phyloP scores from a whole-genome alignment of 176 grass and related monocot species.

The Tuctoria greenei region DNA sequence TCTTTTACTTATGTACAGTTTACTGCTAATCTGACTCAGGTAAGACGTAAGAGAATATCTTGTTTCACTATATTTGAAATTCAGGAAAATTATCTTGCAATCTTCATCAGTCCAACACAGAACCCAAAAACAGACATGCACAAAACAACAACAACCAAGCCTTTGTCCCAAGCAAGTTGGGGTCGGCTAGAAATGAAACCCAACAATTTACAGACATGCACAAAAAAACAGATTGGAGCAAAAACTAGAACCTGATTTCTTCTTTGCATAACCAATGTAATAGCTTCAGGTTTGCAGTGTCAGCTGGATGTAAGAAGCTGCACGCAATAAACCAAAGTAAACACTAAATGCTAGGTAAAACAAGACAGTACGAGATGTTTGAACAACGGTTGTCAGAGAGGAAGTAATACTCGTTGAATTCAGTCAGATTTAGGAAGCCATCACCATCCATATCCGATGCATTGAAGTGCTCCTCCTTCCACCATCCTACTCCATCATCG shows the following conservation, averaged over 20 bases:
- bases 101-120: neutral
- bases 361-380: constrained; percentile 23
- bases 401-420: constrained; percentile 83
- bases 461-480: constrained; percentile 86
- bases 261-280: constrained; percentile 85
- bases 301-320: constrained; percentile 93
- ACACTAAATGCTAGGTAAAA: constrained; percentile 26
- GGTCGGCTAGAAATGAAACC: too few relatives aligned
- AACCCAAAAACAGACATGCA: constrained; percentile 25
- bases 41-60: constrained; percentile 2
- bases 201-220: constrained; percentile 20
- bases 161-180: too few relatives aligned
- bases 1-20: constrained; percentile 11
- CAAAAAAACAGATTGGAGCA: neutral
- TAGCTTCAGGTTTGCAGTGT: constrained; percentile 73
- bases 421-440: constrained; percentile 76
- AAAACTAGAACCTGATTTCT: constrained; percentile 73
- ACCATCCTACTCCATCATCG: constrained; percentile 83
- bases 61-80: neutral
- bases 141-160: neutral
- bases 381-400: constrained; percentile 9
- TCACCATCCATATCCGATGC: constrained; percentile 71
- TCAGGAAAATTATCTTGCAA: neutral
- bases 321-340: constrained; percentile 36
- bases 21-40: neutral